Base-by-base conservation (phyloP, 225 moss, liverwort and hornwort genomes). In the Pleurozium schreberi region DNA sequence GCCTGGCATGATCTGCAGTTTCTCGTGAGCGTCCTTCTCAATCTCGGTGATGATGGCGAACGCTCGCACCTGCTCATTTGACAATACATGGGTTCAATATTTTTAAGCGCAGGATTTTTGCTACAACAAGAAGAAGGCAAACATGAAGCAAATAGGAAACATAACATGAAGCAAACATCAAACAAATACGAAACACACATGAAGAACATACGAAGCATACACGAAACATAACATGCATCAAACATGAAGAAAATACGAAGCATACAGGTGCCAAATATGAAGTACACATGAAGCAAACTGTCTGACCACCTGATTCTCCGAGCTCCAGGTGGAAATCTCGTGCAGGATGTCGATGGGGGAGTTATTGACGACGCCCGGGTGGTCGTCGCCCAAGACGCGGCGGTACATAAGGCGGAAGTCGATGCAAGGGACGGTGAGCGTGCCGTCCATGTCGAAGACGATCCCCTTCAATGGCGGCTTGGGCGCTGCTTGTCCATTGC, bases 371-470 rank as follows among this genome's bases (percentile, higher is more conserved):
- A 94, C 89, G 36, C 43, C 33, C 11, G 94, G 94, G 76, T 94
- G 94, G 63, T 92, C 89, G 6, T 91, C 89, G 74, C 94, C 94
- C 27, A 94, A 47, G 13, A 94, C 89, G 22, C 89, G 88, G 57
- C 93, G 85, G 92, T 94, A 91, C 94, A 94, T 94, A 14, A 49
- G 34, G 42, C 91, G 92, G 85, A 94, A 94, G 83, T 94, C 91
- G 80, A 94, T 94, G 88, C 92, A 92, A 28, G 94, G 94, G 43
- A 94, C 91, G 6, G 94, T 94, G 23, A 94, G 94, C 20, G 94
- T 94, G 65, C 94, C 94, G 75, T 94, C 94, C 94, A 94, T 94
- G 77, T 94, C 94, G 57, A 94, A 94, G 30, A 94, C 92, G 21
- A 94, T 53, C 36, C 94, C 93, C 61, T 86, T 93, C 67, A 94